Evolutionary conservation across 2,329 filamentous ascomycete species (phyloP).

Genomic region (Monosporascus sp.): DNA sequence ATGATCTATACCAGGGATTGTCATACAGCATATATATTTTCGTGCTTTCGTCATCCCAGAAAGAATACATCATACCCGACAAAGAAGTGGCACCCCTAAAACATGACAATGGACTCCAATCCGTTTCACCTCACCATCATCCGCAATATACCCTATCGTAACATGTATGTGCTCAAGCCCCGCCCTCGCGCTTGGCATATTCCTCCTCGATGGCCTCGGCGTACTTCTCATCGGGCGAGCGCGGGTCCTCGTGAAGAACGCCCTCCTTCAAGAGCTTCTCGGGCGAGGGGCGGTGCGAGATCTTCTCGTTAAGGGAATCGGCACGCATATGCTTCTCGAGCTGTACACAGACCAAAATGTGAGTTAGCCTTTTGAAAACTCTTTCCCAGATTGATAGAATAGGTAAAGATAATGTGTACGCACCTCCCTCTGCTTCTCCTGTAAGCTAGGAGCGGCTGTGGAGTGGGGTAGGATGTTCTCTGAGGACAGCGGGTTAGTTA

Average conservation of each 20-base stretch:
- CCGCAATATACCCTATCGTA: too few species aligned
- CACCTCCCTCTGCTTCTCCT: conserved; percentile 72
- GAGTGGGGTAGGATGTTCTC: conserved; percentile 83
- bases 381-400: background rate
- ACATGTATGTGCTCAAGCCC: conserved; percentile 37
- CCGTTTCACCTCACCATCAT: too few species aligned
- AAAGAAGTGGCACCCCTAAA: background rate
- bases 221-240: conserved; percentile 52
- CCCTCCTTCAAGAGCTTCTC: conserved; percentile 74
- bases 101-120: background rate
- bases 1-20: too few species aligned
- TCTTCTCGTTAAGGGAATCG: conserved; percentile 81
- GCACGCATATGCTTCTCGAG: conserved; percentile 84
- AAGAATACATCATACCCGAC: background rate
- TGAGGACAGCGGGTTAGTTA: conserved; percentile 29
- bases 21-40: background rate
- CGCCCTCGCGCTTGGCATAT: conserved; percentile 59
- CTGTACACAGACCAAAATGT: conserved; percentile 20
- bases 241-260: conserved; percentile 66
- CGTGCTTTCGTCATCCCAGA: background rate
- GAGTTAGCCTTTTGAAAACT: too few species aligned
- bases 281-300: conserved; percentile 70
- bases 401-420: conserved; percentile 11
- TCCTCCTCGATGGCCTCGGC: conserved; percentile 59
- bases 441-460: conserved; percentile 70